phyloP scores from a whole-genome alignment of 129 eudicot species.

The Pulicaria dysenterica region DNA sequence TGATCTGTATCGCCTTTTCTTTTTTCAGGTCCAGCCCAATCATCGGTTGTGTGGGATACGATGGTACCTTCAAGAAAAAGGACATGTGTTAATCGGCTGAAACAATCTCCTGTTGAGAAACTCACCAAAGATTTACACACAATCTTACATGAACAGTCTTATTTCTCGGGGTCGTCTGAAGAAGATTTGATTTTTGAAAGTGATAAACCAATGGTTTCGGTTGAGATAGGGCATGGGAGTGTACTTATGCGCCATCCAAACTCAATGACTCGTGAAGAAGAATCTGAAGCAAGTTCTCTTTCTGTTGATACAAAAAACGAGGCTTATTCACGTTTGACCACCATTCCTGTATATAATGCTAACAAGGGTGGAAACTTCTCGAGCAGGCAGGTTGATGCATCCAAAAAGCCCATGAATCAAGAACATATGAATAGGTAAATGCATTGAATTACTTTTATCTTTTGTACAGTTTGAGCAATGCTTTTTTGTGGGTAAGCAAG shows the following conservation, averaged over 20 bases:
- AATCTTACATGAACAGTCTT: constrained; percentile 81
- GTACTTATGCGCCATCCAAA: constrained; percentile 93
- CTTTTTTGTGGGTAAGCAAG: neutral
- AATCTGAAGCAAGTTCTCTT: constrained; percentile 98
- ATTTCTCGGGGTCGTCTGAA: constrained; percentile 79
- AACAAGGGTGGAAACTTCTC: constrained; percentile 52
- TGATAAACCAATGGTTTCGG: constrained; percentile 94
- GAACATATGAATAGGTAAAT: constrained; percentile 62
- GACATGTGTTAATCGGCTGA: constrained; percentile 74
- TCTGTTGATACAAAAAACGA: constrained; percentile 82
- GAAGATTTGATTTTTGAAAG: constrained; percentile 89
- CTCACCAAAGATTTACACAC: constrained; percentile 82
- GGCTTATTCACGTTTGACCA: constrained; percentile 59
- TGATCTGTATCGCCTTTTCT: constrained; percentile 4
- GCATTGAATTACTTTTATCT: constrained; percentile 3
- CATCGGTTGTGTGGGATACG: constrained; percentile 86
- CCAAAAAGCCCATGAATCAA: constrained; percentile 57
- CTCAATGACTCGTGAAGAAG: constrained; percentile 82
- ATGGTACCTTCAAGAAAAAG: constrained; percentile 91
- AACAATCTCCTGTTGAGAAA: constrained; percentile 90
- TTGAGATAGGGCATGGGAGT: constrained; percentile 98
- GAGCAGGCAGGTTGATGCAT: constrained; percentile 37
- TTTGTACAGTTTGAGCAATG: neutral
- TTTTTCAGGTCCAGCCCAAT: constrained; percentile 76
- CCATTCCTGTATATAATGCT: constrained; percentile 52